Percentiles rank a stretch among this genome's conserved stretches.
phyloP scores from a whole-genome alignment of 2,329 filamentous ascomycete species.

The Pseudogymnoascus sp. region DNA sequence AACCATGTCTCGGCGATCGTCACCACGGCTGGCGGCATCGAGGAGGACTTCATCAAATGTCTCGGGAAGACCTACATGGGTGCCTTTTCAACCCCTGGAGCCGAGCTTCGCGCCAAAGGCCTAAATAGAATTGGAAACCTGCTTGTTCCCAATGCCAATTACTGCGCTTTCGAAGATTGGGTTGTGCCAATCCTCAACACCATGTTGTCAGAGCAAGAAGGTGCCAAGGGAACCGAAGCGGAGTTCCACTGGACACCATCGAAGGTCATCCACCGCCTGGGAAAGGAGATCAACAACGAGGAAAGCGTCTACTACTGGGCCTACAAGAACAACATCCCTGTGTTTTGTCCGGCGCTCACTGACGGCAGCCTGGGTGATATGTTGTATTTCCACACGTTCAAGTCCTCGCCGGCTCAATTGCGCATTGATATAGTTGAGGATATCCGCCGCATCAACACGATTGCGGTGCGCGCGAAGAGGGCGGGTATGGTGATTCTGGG shows the following conservation, averaged over 20 bases:
- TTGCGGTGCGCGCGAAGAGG: constrained; percentile 77
- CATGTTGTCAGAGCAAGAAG: constrained; percentile 91
- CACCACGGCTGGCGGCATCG: constrained; percentile 88
- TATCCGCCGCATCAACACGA: constrained; percentile 84
- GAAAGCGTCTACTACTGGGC: constrained; percentile 95
- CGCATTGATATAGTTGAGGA: constrained; percentile 89
- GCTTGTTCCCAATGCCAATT: constrained; percentile 92
- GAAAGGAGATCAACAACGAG: constrained; percentile 90
- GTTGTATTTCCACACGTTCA: constrained; percentile 98
- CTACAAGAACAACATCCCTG: constrained; percentile 90
- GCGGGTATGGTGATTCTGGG: constrained; percentile 94
- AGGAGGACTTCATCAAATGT: constrained; percentile 98
- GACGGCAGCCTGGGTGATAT: constrained; percentile 95
- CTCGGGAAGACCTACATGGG: constrained; percentile 89
- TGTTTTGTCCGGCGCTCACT: constrained; percentile 93
- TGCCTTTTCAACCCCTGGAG: constrained; percentile 69
- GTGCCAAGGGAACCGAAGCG: constrained; percentile 57
- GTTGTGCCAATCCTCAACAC: constrained; percentile 87
- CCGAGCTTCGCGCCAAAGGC: constrained; percentile 70
- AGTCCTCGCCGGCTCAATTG: constrained; percentile 70
- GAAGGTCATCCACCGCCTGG: constrained; percentile 81
- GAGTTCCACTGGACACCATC: constrained; percentile 87
- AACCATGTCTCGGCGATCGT: constrained; percentile 88
- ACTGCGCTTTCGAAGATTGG: constrained; percentile 98
- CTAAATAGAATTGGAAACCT: constrained; percentile 95